These are phyloP conservation scores for Chalaropsis thielavioides DNA, from an alignment of 2,329 filamentous ascomycete genomes.

Conservation along the genomic window DNA sequence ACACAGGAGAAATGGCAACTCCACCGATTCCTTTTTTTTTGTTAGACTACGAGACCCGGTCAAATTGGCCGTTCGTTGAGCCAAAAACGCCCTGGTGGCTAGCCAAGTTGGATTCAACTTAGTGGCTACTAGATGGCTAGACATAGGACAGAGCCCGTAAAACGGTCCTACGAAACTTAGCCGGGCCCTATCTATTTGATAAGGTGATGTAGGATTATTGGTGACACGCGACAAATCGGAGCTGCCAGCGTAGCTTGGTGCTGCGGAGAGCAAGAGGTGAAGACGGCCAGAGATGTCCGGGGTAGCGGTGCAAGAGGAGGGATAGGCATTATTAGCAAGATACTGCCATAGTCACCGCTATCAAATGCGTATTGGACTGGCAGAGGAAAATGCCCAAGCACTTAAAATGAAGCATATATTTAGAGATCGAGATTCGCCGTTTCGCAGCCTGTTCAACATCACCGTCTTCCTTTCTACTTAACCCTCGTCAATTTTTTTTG, in stretches of 20 bases:
- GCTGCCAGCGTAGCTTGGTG: background rate
- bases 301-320: background rate
- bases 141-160: background rate
- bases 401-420: background rate
- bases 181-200: constrained; percentile 1
- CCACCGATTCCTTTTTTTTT: background rate
- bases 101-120: background rate
- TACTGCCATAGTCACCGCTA: background rate
- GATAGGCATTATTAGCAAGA: background rate
- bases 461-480: too few relatives aligned
- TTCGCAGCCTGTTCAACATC: background rate
- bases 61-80: background rate
- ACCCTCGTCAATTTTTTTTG: background rate
- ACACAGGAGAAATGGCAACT: background rate
- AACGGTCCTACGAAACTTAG: constrained; percentile 1
- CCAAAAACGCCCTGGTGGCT: background rate
- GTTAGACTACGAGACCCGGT: background rate
- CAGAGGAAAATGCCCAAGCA: background rate
- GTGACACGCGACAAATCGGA: background rate
- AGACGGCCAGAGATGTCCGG: background rate
- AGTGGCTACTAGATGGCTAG: background rate
- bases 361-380: background rate
- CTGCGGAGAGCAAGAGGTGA: background rate
- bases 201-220: background rate
- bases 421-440: background rate